Evolutionary conservation across 768 basidiomycete genomes (phyloP), one percentile per base, ranked within the genome.

Genomic region (Lepiota brunneoincarnata): DNA sequence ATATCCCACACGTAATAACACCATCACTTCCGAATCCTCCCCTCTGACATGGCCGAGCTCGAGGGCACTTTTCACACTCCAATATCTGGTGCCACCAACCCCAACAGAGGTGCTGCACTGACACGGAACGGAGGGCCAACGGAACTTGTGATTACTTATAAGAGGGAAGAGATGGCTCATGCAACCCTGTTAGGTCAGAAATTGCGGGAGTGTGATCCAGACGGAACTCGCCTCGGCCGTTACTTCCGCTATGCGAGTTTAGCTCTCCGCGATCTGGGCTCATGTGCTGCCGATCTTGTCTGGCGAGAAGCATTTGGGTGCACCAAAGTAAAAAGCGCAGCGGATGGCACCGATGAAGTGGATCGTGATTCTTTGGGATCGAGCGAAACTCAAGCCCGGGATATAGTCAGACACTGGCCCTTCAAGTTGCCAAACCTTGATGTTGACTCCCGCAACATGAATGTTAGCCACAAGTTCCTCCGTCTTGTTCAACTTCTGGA

Each of bases 381-480:
- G 26, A 58, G 60, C 51, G 59, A 64, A 46, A 57, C 63, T 63
- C 57, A 59, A 24, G 68, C 76, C 9, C 72, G 66, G 41, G 67
- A 74, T 37, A 63, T 77, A 14, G 66, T 90, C 38, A 79, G 78
- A 61, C 78, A 85, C 57, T 87, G 82, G 83, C 67, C 74, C 14
- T 88, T 83, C 61, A 71, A 78, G 5, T 80, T 84, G 75, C 86
- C 87, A 11, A 86, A 85, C 54, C 64, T 81, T 6, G 78, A 85
- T 59, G 60, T 75, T 1, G 73, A 71, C 21, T 87, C 86, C 5
- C 68, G 69, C 49, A 75, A 81, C 4, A 84, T 81, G 62, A 91
- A 91, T 60, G 79, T 88, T 15, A 81, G 84, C 0, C 81, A 80
- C 1, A 91, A 92, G 56, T 82, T 91, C 56, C 60, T 77, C 38